These are phyloP conservation scores for Pyrus betulifolia DNA, from an alignment of 306 rosid genomes.

Conservation along the genomic window DNA sequence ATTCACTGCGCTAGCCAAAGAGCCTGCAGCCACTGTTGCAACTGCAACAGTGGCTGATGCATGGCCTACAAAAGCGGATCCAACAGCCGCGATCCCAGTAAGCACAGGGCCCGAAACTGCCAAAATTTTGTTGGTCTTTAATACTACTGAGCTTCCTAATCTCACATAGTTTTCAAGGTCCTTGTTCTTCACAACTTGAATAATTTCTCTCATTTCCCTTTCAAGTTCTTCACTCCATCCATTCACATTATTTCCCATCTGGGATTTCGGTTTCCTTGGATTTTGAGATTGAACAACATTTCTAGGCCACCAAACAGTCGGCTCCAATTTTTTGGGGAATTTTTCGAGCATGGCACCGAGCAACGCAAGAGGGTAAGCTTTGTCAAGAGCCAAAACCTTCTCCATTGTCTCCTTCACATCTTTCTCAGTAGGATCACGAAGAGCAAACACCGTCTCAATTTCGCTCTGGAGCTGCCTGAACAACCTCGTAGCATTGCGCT, in stretches of 20 bases:
- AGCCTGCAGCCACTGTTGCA: slow-evolving; percentile 42
- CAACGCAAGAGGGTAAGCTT: slow-evolving; percentile 73
- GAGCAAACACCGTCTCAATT: slow-evolving; percentile 29
- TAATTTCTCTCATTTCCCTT: slow-evolving; percentile 47
- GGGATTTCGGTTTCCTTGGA: not conserved
- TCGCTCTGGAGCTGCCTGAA: slow-evolving; percentile 42
- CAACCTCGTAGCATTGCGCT: slow-evolving; percentile 58
- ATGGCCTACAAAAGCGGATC: slow-evolving; percentile 36
- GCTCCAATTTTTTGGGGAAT: slow-evolving; percentile 46
- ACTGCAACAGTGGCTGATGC: slow-evolving; percentile 22
- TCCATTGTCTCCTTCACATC: slow-evolving; percentile 43
- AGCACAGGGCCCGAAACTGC: slow-evolving; percentile 67
- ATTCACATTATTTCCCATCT: slow-evolving; percentile 11
- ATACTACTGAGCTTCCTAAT: slow-evolving; percentile 39
- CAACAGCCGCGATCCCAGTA: slow-evolving; percentile 56
- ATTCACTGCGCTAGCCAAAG: slow-evolving; percentile 41
- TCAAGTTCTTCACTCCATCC: slow-evolving; percentile 62
- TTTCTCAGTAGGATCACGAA: slow-evolving; percentile 20
- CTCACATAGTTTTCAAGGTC: slow-evolving; percentile 58
- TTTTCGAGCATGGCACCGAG: slow-evolving; percentile 79
- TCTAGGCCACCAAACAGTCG: slow-evolving; percentile 75
- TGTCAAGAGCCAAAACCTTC: slow-evolving; percentile 58
- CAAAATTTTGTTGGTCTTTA: slow-evolving; percentile 54
- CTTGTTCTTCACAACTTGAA: slow-evolving; percentile 39
- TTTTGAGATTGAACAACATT: not conserved